Conservation (phyloP, 2,329 filamentous ascomycete species). For the Calonectria honghensis region DNA sequence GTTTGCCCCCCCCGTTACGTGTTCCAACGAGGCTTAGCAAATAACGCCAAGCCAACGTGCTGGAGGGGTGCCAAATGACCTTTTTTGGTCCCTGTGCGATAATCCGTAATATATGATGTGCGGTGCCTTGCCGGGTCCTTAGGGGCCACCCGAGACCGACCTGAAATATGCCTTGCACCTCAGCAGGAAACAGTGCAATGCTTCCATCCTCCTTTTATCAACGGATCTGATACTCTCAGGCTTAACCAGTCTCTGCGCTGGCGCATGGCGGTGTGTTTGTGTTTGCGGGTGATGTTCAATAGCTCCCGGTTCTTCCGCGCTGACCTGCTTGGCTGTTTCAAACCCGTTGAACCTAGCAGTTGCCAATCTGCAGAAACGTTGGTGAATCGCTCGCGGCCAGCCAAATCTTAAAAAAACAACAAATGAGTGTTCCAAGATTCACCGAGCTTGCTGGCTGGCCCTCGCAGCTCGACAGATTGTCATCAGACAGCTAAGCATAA, state of each 20-base stretch:
- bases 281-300: not conserved
- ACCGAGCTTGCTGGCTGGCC: not conserved
- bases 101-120: not conserved
- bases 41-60: slow-evolving; percentile 27
- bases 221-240: not conserved
- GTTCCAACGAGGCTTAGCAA: slow-evolving; percentile 53
- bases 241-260: not conserved
- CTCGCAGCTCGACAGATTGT: not conserved
- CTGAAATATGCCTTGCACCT: slow-evolving; percentile 1
- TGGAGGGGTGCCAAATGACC: not conserved
- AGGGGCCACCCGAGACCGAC: too few species aligned
- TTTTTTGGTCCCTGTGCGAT: not conserved
- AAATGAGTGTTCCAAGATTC: not conserved
- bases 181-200: not conserved
- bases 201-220: too few species aligned
- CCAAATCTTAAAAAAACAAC: not conserved
- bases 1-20: slow-evolving; percentile 36
- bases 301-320: slow-evolving; percentile 2
- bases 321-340: not conserved
- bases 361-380: not conserved
- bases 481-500: not conserved
- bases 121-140: not conserved
- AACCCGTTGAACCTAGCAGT: not conserved
- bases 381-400: not conserved
- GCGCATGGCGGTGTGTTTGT: not conserved